A percentile compares a stretch with the other conserved stretches of the same genome.
phyloP scores from a whole-genome alignment of 345 rosid species.

The Ricinus communis region DNA sequence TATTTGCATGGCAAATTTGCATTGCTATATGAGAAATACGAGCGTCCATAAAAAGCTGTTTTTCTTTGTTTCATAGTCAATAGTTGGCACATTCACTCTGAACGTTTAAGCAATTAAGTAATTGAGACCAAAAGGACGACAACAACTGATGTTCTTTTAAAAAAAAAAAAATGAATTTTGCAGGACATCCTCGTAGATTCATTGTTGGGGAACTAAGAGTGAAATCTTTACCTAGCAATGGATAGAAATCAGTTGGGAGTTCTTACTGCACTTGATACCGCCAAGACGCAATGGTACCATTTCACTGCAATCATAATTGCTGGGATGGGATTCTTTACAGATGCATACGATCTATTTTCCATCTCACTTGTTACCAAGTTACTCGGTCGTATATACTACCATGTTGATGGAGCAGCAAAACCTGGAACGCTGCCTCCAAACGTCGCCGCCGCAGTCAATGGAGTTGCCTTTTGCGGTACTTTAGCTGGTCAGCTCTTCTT shows the following conservation, averaged over 20 bases:
- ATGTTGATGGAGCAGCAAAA: constrained; percentile 13
- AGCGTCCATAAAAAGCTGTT: too few species aligned
- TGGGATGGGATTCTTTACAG: constrained; percentile 25
- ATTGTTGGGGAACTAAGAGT: too few species aligned
- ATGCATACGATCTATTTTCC: constrained; percentile 22
- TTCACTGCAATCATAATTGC: constrained; percentile 24
- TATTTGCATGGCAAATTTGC: too few species aligned
- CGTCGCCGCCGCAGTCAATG: constrained; percentile 23
- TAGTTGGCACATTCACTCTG: too few species aligned
- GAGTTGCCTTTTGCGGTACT: constrained; percentile 25
- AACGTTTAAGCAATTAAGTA: too few species aligned
- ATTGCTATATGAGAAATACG: too few species aligned
- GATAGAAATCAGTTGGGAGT: constrained; percentile 9
- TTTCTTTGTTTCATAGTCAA: too few species aligned
- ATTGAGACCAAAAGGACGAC: too few species aligned
- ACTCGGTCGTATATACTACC: constrained; percentile 22
- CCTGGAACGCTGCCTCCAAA: constrained; percentile 20
- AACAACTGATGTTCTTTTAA: too few species aligned
- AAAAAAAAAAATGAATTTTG: too few species aligned
- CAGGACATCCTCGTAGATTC: too few species aligned
- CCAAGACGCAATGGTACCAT: constrained; percentile 24
- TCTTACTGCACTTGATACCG: constrained; percentile 20
- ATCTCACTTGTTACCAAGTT: constrained; percentile 16
- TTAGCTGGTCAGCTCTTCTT: constrained; percentile 24
- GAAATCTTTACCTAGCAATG: not conserved